Evolutionary conservation across 371 early-diverging fungal species (phyloP).

Genomic region (Rhizopus microsporus): DNA sequence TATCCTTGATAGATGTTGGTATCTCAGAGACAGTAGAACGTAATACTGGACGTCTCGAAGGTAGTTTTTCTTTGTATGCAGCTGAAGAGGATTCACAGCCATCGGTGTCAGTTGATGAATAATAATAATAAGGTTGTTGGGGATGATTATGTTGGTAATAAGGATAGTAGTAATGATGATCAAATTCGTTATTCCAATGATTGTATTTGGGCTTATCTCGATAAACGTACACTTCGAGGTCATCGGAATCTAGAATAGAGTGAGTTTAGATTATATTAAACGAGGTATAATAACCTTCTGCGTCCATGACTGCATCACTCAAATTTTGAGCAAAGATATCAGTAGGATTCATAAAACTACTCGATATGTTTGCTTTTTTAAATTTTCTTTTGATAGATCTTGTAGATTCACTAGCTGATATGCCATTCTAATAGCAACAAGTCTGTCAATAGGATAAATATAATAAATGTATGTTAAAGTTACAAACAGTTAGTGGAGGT

Average conservation of each 20-base stretch:
- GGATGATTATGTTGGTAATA: conserved; percentile 8
- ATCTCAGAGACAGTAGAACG: conserved; percentile 45
- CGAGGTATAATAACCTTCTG: conserved; percentile 34
- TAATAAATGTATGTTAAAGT: not conserved
- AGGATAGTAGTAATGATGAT: conserved; percentile 21
- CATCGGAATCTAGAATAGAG: conserved; percentile 36
- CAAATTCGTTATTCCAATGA: conserved; percentile 20
- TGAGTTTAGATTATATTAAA: not conserved
- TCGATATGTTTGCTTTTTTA: conserved; percentile 11
- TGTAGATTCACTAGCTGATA: conserved; percentile 19
- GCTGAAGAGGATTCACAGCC: conserved; percentile 13
- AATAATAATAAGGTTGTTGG: conserved; percentile 2
- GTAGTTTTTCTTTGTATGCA: conserved; percentile 15
- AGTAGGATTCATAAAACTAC: conserved; percentile 32
- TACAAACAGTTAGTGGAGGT: conserved; percentile 6
- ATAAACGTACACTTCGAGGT: conserved; percentile 42
- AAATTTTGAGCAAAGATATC: conserved; percentile 49
- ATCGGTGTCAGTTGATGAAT: conserved; percentile 6
- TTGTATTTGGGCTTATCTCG: conserved; percentile 22
- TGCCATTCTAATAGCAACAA: conserved; percentile 7
- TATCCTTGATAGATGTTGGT: conserved; percentile 22
- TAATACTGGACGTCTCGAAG: conserved; percentile 31
- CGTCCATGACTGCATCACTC: conserved; percentile 51
- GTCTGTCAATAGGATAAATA: not conserved
- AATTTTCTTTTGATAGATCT: conserved; percentile 16